A percentile compares a stretch with the other conserved stretches of the same genome.
Conservation (phyloP, 2,329 filamentous ascomycete genomes). For the Botrytis aclada region DNA sequence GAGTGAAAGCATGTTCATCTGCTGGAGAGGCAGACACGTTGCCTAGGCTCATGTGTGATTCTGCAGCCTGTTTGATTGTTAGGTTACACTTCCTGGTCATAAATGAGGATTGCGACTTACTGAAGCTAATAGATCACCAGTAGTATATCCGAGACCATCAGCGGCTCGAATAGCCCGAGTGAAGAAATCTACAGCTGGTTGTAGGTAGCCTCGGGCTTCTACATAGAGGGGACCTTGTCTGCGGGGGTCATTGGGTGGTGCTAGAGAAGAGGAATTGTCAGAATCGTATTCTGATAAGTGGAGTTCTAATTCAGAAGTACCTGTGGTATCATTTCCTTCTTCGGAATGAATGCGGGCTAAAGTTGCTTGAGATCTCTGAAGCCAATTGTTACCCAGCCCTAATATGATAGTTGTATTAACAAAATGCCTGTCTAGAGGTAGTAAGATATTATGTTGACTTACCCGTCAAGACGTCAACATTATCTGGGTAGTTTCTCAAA, state of each 20-base stretch:
- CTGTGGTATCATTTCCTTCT: slow-evolving; percentile 40
- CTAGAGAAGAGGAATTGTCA: slow-evolving; percentile 35
- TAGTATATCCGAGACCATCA: slow-evolving; percentile 39
- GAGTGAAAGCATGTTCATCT: slow-evolving; percentile 45
- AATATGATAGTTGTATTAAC: slow-evolving; percentile 7
- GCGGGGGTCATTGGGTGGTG: slow-evolving; percentile 37
- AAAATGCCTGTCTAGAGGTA: not conserved
- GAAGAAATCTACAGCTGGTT: slow-evolving; percentile 52
- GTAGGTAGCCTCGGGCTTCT: slow-evolving; percentile 49
- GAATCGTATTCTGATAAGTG: slow-evolving; percentile 14
- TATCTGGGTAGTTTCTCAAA: slow-evolving; percentile 44
- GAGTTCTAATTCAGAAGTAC: slow-evolving; percentile 24
- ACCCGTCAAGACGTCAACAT: slow-evolving; percentile 45
- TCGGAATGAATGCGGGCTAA: slow-evolving; percentile 47
- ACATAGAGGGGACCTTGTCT: slow-evolving; percentile 45
- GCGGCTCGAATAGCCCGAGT: slow-evolving; percentile 46
- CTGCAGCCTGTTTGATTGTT: slow-evolving; percentile 43
- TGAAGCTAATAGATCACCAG: slow-evolving; percentile 44
- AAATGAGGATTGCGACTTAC: slow-evolving; percentile 34
- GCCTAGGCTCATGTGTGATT: slow-evolving; percentile 51
- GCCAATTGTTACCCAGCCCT: slow-evolving; percentile 51
- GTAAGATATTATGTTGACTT: slow-evolving; percentile 22
- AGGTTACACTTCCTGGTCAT: not conserved
- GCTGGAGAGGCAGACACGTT: slow-evolving; percentile 46
- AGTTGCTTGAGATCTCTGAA: slow-evolving; percentile 48